phyloP scores from a whole-genome alignment of 2,329 filamentous ascomycete genomes.

The Trichoderma koningiopsis region DNA sequence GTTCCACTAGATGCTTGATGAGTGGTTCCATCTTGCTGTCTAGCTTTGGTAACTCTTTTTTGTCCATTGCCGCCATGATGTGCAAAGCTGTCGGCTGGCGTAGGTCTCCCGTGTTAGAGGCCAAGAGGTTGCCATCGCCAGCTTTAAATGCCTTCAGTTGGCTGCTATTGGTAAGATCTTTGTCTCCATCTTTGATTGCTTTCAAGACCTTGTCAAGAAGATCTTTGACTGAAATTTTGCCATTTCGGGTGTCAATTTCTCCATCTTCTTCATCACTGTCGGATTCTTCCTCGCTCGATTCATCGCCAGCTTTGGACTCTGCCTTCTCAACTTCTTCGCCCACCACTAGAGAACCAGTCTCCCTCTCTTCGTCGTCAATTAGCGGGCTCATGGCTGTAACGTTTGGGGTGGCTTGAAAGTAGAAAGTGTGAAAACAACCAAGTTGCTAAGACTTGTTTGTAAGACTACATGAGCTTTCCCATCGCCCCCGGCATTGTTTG shows the following conservation, averaged over 20 bases:
- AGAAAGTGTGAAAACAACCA: background rate
- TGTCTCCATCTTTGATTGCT: conserved; percentile 19
- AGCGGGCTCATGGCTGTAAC: conserved; percentile 11
- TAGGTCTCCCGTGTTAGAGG: conserved; percentile 25
- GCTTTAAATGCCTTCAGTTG: conserved; percentile 21
- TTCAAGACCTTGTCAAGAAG: conserved; percentile 22
- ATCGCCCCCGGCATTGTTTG: background rate
- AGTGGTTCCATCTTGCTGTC: conserved; percentile 30
- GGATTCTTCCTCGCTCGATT: conserved; percentile 28
- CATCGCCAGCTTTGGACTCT: conserved; percentile 26
- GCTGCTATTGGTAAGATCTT: conserved; percentile 21
- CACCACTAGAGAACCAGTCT: background rate
- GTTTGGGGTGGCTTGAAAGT: background rate
- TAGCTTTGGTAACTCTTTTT: conserved; percentile 28
- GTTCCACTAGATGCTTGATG: conserved; percentile 22
- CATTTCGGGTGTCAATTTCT: background rate
- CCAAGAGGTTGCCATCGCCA: conserved; percentile 24
- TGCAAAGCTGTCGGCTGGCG: conserved; percentile 29
- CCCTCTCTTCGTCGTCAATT: conserved; percentile 23
- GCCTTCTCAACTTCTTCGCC: conserved; percentile 25
- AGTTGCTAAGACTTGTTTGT: background rate
- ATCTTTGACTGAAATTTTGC: conserved; percentile 23
- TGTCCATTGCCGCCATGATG: conserved; percentile 28
- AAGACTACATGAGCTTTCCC: background rate
- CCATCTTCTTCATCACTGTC: conserved; percentile 30